phyloP scores from a whole-genome alignment of 2,329 filamentous ascomycete genomes.

The Xylariomycetidae sp. region DNA sequence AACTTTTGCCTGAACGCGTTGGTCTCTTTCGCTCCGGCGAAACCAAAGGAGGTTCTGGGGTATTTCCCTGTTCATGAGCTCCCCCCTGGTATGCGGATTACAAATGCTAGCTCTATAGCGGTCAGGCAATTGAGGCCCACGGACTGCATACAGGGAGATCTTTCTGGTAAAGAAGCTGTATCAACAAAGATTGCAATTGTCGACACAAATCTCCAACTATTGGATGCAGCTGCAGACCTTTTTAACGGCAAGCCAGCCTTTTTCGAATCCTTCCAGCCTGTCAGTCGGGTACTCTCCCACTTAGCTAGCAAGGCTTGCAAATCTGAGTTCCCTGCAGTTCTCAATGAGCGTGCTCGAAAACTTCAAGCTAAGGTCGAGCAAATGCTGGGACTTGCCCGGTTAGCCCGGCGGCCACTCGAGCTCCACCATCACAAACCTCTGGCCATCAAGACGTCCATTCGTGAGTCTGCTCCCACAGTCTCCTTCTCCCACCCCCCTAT shows the following conservation, averaged over 20 bases:
- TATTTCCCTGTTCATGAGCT: slow-evolving; percentile 60
- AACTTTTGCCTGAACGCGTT: slow-evolving; percentile 77
- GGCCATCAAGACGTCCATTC: slow-evolving; percentile 85
- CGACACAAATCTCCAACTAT: slow-evolving; percentile 57
- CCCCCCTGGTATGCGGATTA: slow-evolving; percentile 45
- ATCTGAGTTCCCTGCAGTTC: slow-evolving; percentile 41
- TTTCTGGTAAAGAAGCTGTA: slow-evolving; percentile 29
- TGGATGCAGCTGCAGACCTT: slow-evolving; percentile 63
- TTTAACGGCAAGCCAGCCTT: slow-evolving; percentile 75
- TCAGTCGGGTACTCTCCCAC: slow-evolving; percentile 53
- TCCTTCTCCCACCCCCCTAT: no score
- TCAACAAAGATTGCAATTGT: slow-evolving; percentile 51
- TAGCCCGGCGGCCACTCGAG: slow-evolving; percentile 71
- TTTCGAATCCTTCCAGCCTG: slow-evolving; percentile 70
- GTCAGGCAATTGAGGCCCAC: slow-evolving; percentile 53
- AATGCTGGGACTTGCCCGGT: slow-evolving; percentile 56
- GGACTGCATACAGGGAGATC: slow-evolving; percentile 43
- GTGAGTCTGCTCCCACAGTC: no score
- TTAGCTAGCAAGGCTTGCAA: slow-evolving; percentile 51
- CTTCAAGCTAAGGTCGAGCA: slow-evolving; percentile 42
- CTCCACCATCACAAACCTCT: slow-evolving; percentile 86
- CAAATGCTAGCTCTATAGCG: slow-evolving; percentile 33
- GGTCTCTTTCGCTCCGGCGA: slow-evolving; percentile 57
- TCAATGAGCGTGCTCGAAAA: slow-evolving; percentile 38
- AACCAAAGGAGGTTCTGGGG: slow-evolving; percentile 42